A percentile compares a stretch with the other conserved stretches of the same genome.
These are phyloP conservation scores for Kazachstania sp. DNA, from an alignment of 1,139 yeast species.

Conservation along the genomic window DNA sequence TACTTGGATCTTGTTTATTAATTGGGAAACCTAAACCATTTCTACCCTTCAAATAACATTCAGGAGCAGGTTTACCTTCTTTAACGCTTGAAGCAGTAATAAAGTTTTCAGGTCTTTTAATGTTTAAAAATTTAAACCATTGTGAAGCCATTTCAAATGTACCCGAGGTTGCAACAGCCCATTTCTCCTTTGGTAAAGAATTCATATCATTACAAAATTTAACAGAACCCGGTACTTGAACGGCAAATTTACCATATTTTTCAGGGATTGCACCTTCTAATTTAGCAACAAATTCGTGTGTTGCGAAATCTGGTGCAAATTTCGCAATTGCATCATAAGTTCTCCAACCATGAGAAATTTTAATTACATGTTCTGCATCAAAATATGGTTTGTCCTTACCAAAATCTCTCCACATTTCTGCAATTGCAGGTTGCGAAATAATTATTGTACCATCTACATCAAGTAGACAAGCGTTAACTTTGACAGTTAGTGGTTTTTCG, in stretches of 20 bases:
- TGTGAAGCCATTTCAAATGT: slow-evolving; percentile 66
- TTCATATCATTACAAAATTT: slow-evolving; percentile 38
- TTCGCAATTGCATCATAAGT: slow-evolving; percentile 67
- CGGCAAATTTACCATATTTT: slow-evolving; percentile 61
- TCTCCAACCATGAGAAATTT: slow-evolving; percentile 76
- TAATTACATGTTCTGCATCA: slow-evolving; percentile 59
- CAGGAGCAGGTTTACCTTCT: slow-evolving; percentile 77
- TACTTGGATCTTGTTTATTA: slow-evolving; percentile 30
- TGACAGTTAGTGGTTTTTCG: slow-evolving; percentile 26
- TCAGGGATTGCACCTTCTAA: slow-evolving; percentile 68
- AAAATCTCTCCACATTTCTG: slow-evolving; percentile 70
- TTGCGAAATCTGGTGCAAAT: slow-evolving; percentile 69
- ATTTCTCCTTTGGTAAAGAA: slow-evolving; percentile 39
- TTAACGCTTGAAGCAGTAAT: slow-evolving; percentile 73
- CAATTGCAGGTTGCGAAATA: slow-evolving; percentile 73
- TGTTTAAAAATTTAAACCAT: slow-evolving; percentile 64
- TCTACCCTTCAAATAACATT: slow-evolving; percentile 66
- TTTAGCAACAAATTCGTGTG: slow-evolving; percentile 54
- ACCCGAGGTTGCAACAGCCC: slow-evolving; percentile 86
- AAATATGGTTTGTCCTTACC: slow-evolving; percentile 63
- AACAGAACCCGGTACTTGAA: slow-evolving; percentile 69
- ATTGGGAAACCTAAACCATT: slow-evolving; percentile 46
- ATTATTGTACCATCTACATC: slow-evolving; percentile 84
- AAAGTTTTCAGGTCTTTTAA: slow-evolving; percentile 59
- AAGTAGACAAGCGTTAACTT: slow-evolving; percentile 43